Base-by-base conservation (phyloP, 805 yeast species). In the Blastobotrys attinorum region DNA sequence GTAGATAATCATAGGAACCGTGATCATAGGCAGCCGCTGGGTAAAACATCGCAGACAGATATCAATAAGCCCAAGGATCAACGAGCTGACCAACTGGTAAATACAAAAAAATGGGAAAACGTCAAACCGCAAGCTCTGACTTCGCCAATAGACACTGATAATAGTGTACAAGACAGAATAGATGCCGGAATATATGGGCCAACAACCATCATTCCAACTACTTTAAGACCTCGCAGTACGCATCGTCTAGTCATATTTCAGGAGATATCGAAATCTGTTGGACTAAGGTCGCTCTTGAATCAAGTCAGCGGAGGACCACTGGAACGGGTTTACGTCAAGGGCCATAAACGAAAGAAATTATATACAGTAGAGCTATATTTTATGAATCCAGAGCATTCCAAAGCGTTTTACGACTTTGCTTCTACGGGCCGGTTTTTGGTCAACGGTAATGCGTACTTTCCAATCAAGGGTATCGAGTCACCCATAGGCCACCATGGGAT, bases 371-470 rank as follows among this genome's bases (percentile, higher is more conserved):
- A 51, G 22, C 31, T 53, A 17, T 47, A 48, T 22, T 54, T 40
- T 32, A 15, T 51, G 36, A 33, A 44, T 17, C 38, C 38, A 4
- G 31, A 25, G 6, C 36, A 37, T 22, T 56, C 56, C 2, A 31
- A 31, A 4, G 20, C 27, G 21, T 53, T 54, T 31, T 33, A 31
- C 32, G 41, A 39, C 13, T 48, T 33, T 37, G 50, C 56, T 15
- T 11, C 34, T n/a, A 25, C 47, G 7, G 57, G 57, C 4, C 18
- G 51, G 22, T 53, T 53, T 39, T n/a, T 53, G 16, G 52, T 54
- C 36, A 53, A 54, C 40, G 57, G 58, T 3, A 13, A 8, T 17
- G 5, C 33, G 10, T 25, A 21, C 33, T 10, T 15, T 22, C 40
- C 40, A 8, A 4, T 22, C 15, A 13, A 23, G 33, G 22, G 22